Evolutionary conservation across 2,329 filamentous ascomycete species (phyloP).

Genomic region (Alternaria arbusti): DNA sequence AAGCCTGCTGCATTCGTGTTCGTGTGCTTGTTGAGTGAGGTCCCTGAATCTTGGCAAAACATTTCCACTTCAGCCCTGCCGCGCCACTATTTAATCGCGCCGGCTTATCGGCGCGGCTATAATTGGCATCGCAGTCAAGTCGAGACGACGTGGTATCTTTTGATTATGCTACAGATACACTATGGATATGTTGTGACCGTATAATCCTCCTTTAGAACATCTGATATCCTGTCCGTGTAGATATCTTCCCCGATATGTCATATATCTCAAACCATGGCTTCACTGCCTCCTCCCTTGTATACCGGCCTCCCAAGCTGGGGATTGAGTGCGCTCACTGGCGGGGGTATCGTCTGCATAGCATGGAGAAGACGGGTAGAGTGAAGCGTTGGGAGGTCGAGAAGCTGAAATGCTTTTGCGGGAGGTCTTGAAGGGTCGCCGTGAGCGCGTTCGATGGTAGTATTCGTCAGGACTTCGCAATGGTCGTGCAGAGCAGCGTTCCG

Average conservation of each 20-base stretch:
- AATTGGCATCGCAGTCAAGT: not conserved
- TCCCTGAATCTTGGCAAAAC: conserved; percentile 32
- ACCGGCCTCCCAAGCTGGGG: not conserved
- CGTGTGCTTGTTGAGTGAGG: conserved; percentile 23
- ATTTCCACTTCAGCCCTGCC: conserved; percentile 5
- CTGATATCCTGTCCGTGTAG: not conserved
- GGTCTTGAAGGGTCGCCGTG: not conserved
- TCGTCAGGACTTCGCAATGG: not conserved
- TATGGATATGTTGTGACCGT: not conserved
- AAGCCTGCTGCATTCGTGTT: conserved; percentile 22
- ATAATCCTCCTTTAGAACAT: not conserved
- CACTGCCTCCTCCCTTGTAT: not conserved
- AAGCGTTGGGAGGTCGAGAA: not conserved
- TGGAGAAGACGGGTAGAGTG: not conserved
- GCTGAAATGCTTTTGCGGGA: not conserved
- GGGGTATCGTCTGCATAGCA: not conserved
- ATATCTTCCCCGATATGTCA: not conserved
- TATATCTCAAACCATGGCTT: not conserved
- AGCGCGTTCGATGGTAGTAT: not conserved
- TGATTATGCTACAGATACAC: not conserved
- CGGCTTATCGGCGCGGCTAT: conserved; percentile 8
- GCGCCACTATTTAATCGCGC: conserved; percentile 9
- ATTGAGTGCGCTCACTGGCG: not conserved
- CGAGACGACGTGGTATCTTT: not conserved
- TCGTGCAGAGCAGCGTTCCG: not conserved